These are phyloP conservation scores for Deuterostichococcus epilithicus DNA, from an alignment of 139 green algal species.

Conservation along the genomic window DNA sequence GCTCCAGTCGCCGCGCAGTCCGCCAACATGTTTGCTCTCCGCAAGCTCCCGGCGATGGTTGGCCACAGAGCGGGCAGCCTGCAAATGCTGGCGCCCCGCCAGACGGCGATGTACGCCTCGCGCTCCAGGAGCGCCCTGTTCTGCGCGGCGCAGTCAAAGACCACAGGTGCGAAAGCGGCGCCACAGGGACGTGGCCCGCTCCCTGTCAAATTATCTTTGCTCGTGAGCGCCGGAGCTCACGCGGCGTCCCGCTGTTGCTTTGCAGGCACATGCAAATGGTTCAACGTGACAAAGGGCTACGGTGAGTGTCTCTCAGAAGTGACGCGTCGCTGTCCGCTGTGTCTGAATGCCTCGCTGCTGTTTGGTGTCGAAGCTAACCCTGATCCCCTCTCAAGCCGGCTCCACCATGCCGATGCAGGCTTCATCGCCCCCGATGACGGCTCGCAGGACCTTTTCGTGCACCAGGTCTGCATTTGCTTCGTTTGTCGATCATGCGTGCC, in stretches of 20 bases:
- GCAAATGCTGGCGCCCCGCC: neutral
- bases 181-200: neutral
- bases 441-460: conserved; percentile 72
- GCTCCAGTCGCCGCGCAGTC: no score
- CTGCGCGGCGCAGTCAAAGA: neutral
- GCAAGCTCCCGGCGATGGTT: neutral
- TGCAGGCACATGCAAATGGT: conserved; percentile 41
- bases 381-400: no score
- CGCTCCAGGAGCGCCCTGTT: neutral
- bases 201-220: no score
- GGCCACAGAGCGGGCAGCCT: neutral
- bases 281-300: conserved; percentile 78
- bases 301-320: no score
- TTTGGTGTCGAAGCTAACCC: no score
- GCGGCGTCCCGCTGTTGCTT: no score
- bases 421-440: conserved; percentile 73
- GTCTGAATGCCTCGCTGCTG: no score
- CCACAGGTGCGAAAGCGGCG: neutral
- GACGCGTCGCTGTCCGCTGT: no score
- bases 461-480: conserved; percentile 36
- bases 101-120: neutral
- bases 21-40: neutral
- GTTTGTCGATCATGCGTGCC: neutral
- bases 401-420: no score
- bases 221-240: no score